Evolutionary conservation across 805 yeast species (phyloP), one percentile per base, ranked within the genome.

Genomic region (Debaryomyces castellii): DNA sequence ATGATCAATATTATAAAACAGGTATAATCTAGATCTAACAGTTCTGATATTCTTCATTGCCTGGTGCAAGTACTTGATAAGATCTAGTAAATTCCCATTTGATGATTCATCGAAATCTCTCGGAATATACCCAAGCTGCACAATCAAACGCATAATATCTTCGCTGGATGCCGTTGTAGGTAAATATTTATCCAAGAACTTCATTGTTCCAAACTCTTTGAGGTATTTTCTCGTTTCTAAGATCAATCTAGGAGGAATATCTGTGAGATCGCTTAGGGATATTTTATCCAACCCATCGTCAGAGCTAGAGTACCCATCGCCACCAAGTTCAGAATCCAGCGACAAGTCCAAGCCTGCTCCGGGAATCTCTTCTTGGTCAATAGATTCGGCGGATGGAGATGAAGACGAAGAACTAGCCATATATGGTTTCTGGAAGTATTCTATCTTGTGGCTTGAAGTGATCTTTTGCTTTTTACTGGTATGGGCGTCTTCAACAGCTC

Each of bases 21-120:
- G 63, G 2, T 76, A 72, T 20, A 85, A 55, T 49, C 87, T 69
- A 2, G 78, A 66, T 48, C 95, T 75, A 39, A 81, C 76, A 34
- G 71, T 62, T 23, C 78, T 57, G 9, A 86, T 89, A 53, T 78
- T 80, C 45, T 78, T 77, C 67, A 88, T 82, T 8, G 89, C 90
- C 44, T 73, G 73, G 53, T 82, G 82, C 35, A 87, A 66, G 43
- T 76, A 71, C 48, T 74, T 72, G 32, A 84, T 74, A 34, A 78
- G 67, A 41, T 69, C 71, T 48, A 71, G 63, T 21, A 82, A 66
- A 48, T 69, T 71, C 43, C 67, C 66, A 43, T 51, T 55, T 6
- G 59, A 52, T 36, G 50, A 27, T 46, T 61, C 51, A 46, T 69
- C 56, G 4, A 64, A 47, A 34, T 62, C 61, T n/a, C 49, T 58